Evolutionary conservation across 108 stramenopile genomes (phyloP).

Genomic region (Skeletonema potamos): DNA sequence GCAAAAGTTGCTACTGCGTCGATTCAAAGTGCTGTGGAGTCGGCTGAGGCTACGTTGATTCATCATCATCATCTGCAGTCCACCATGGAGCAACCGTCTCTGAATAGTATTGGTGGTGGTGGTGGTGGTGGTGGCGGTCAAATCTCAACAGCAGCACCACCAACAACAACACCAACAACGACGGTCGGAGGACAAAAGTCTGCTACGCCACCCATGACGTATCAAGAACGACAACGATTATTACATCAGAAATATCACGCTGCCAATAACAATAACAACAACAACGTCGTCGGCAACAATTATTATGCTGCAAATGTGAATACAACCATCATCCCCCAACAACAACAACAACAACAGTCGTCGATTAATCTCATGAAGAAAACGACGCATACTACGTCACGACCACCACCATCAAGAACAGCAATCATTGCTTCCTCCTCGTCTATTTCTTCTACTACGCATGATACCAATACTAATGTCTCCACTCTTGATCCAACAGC

Average conservation of each 20-base stretch:
- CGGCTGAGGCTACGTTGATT: conserved; percentile 15
- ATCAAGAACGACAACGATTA: conserved; percentile 28
- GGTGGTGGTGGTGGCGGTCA: not conserved
- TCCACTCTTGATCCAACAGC: no score
- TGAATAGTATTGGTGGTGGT: not conserved
- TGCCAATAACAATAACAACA: not conserved
- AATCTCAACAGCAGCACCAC: not conserved
- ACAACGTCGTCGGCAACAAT: conserved; percentile 5
- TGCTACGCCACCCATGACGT: conserved; percentile 14
- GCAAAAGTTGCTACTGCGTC: conserved; percentile 58
- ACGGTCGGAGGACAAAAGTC: no score
- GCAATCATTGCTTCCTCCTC: not conserved
- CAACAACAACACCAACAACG: not conserved
- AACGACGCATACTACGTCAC: not conserved
- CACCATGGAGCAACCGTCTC: no score
- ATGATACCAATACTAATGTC: no score
- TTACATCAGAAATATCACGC: conserved; percentile 29
- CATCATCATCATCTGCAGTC: not conserved
- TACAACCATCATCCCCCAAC: no score
- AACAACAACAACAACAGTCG: not conserved
- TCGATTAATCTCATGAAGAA: not conserved
- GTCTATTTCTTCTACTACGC: not conserved
- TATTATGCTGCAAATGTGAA: no score
- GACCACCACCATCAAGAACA: conserved; percentile 2
- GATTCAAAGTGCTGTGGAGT: conserved; percentile 26